Evolutionary conservation across 2,329 filamentous ascomycete genomes (phyloP), one percentile per base, ranked within the genome.

Genomic region (Ophiosphaerella korrae): DNA sequence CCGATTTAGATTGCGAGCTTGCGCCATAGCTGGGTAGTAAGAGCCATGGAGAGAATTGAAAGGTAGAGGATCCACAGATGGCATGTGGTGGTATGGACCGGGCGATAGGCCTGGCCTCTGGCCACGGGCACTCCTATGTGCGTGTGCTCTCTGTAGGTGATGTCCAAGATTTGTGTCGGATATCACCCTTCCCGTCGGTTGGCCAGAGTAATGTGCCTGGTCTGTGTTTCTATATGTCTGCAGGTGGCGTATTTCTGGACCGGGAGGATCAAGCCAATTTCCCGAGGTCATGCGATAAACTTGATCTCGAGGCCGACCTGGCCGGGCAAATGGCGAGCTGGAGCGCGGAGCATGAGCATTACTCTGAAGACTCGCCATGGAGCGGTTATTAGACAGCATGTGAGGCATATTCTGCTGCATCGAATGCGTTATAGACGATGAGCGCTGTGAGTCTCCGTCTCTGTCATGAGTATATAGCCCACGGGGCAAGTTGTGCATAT

Each of bases 291-390:
- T 70, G 16, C 77, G 71, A 55, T 76, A 74, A 12, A 73, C 73
- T 12, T 74, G 72, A 26, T 75, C 73, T 53, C 73, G 74, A 52
- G 76, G 68, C 39, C 76, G 68, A 43, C 71, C 71, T 2, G 75
- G 76, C 55, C 79, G 78, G 6, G 64, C 64, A 58, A 75, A 77
- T 16, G 75, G 73, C 23, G 72, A 76, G 40, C 67, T 66, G 11
- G 71, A 65, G 29, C 74, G 70, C 40, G 63, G 71, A 42, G 65
- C 52, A 21, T 57, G 57, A 18, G 75, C 75, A 40, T 75, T 71
- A 50, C 73, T 72, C 57, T 77, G 74, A 37, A 80, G 60, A 57
- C 75, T 80, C 14, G 72, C 71, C n/a, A 74, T 66, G 9, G 78
- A 80, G 18, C 73, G 72, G 54, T 77, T 74, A 54, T 70, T 74